phyloP scores from a whole-genome alignment of 176 grass and related monocot species.

The Avena eriantha region DNA sequence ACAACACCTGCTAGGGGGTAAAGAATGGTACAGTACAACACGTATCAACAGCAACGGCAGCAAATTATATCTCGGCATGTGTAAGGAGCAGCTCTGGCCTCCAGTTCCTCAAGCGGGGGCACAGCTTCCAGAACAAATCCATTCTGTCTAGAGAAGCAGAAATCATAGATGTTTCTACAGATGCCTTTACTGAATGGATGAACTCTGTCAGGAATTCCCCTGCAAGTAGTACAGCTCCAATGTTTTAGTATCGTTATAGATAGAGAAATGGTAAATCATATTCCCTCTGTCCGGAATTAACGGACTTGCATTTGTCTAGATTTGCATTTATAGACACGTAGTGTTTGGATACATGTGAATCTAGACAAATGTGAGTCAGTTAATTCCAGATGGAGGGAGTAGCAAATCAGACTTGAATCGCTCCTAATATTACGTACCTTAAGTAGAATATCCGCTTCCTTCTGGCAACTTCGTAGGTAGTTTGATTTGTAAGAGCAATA shows the following conservation, averaged over 20 bases:
- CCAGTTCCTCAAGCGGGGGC: conserved; percentile 68
- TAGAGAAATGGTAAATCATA: neutral
- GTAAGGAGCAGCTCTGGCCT: conserved; percentile 75
- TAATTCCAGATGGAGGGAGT: no score
- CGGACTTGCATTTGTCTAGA: no score
- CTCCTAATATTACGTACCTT: conserved; percentile 57
- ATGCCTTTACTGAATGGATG: conserved; percentile 90
- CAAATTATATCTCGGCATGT: conserved; percentile 75
- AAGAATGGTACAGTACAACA: conserved; percentile 44
- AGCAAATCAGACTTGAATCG: neutral
- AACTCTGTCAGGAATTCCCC: conserved; percentile 82
- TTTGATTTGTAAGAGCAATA: conserved; percentile 95
- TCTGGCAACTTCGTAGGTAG: conserved; percentile 90
- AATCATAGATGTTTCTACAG: conserved; percentile 69
- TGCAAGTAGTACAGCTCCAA: conserved; percentile 44
- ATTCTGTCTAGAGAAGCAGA: conserved; percentile 65
- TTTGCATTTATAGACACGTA: no score
- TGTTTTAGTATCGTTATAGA: conserved; percentile 15
- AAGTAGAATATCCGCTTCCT: conserved; percentile 81
- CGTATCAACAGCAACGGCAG: conserved; percentile 83
- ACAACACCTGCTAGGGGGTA: conserved; percentile 22
- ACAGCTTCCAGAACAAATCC: conserved; percentile 70
- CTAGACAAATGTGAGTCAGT: no score
- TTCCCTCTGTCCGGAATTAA: no score
- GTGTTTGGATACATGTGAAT: no score